Base-by-base conservation (phyloP, 306 rosid species). In the Crataegus laevigata region DNA sequence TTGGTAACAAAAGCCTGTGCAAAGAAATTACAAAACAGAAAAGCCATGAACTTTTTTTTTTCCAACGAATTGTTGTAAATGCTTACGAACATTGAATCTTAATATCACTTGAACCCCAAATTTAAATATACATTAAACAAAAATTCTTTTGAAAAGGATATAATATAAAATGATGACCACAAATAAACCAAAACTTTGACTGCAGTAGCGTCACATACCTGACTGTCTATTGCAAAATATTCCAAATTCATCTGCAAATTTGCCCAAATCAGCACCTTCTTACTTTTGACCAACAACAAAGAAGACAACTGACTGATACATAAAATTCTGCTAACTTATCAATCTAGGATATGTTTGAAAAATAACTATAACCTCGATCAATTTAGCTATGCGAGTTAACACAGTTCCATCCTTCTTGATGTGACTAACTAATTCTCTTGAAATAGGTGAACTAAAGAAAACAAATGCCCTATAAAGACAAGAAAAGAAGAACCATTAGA, bases 191-290 rank as follows among this genome's bases (percentile, higher is more conserved):
- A 69, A 13, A 9, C 43, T 40, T 40, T 64, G 54, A 84, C 54
- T 71, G 10, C 77, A 66, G 45, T 11, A 82, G 76, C 70, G 78
- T 69, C 62, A 67, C 76, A 75, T 85, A 94, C 98, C 98, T 94
- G 98, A 82, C 93, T 82, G 82, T 94, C 98, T 71, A 91, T 94
- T 45, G 97, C 90, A 85, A 90, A 94, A 78, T 89, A 94, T 82
- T 94, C 98, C 91, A 94, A 84, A 85, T 94, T 94, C 98, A 94
- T 90, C 98, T 94, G 93, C 94, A 87, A 50, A 68, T 69, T 72
- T 71, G 86, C 70, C 74, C 73, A 57, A 77, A 86, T 78, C 63
- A 80, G 66, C 38, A 52, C 18, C 21, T 42, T 17, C 42, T 51
- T 47, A 73, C 38, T 58, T 57, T 43, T 26, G 13, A 75, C 12